Base-by-base conservation (phyloP, 2,329 filamentous ascomycete genomes). In the Fusarium pseudocircinatum region DNA sequence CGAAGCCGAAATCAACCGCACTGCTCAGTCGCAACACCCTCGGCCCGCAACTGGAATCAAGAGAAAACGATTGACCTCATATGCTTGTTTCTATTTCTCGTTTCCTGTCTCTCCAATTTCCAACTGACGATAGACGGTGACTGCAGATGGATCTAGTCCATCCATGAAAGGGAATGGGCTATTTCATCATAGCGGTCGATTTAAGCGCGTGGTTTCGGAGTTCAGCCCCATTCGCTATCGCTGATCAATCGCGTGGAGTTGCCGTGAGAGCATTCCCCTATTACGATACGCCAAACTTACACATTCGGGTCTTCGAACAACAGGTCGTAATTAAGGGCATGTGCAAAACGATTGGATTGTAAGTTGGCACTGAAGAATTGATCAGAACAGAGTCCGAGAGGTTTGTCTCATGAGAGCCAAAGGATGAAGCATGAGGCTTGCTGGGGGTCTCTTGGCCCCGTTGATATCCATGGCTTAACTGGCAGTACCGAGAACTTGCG, bases 51-150 rank as follows among this genome's bases (percentile, higher is more conserved):
- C 49, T 67, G 67, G 47, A 77, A 73, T 68, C 69, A 78, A 77
- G 54, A 77, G 63, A 77, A 72, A 70, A 57, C 70, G 75, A 73
- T 69, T 75, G 69, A 76, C 63, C 61, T 69, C 57, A 73, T 63
- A 60, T 60, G 59, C 66, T 46, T 61, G 52, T 70, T 74, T 67
- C 59, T n/a, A 28, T 49, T 50, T 36, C 34, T 34, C 40, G 20
- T 37, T 53, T 50, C 34, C 28, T 36, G 40, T 49, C 36, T 52
- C 50, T 46, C 34, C 24, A 37, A 16, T 60, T 39, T 57, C 52
- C 58, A 37, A 72, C 67, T 72, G 62, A 77, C 73, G 32, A 57
- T 64, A 69, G 63, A 64, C 61, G 56, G 68, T 70, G 64, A 71
- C 69, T 70, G 69, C 74, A 60, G 54, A 59, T 63, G 56, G 50